Evolutionary conservation across 2,329 filamentous ascomycete species (phyloP), one percentile per base, ranked within the genome.

Genomic region (Fusarium hainanense): DNA sequence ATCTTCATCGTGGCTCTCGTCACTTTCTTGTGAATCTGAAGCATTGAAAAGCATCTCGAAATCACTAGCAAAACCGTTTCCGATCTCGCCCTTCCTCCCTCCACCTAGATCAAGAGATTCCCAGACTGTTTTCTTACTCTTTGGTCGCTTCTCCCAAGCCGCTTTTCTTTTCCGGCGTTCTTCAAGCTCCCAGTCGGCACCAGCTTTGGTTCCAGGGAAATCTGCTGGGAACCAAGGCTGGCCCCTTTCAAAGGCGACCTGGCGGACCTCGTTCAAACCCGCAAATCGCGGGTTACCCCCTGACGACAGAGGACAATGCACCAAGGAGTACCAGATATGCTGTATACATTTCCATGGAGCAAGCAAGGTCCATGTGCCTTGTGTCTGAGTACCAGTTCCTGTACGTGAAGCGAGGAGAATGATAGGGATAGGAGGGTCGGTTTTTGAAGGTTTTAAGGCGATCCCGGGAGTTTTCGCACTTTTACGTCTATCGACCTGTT

Each of bases 321-420:
- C 91, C 16, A 98, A 81, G 48, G 89, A 90, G 73, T 95, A 91
- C 96, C 96, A 99, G 32, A 98, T 84, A 0, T 93, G 89, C 37
- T 89, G 84, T 37, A 98, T 91, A 73, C 93, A 97, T 76, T 93
- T 94, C 93, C 95, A 98, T 0, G 96, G 96, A 5, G 96, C 85
- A 25, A 98, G 84, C 2, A 98, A 78, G 1, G 90, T 96, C 93
- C 94, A 98, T 0, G 85, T 90, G 0, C 91, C 91, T 49, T 91
- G 89, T 2, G 84, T 82, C 48, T 85, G 86, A 13, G 79, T 82
- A 40, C 81, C 80, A 2, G 78, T 74, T 13, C 80, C 77, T 12
- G 85, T 77, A 6, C 88, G 86, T 13, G 87, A 88, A 34, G 90
- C 85, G 7, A 93, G 84, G 8, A 97, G 80, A 3, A 95, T 83